Evolutionary conservation across 2,329 filamentous ascomycete species (phyloP).

Genomic region (Celoporthe dispersa): DNA sequence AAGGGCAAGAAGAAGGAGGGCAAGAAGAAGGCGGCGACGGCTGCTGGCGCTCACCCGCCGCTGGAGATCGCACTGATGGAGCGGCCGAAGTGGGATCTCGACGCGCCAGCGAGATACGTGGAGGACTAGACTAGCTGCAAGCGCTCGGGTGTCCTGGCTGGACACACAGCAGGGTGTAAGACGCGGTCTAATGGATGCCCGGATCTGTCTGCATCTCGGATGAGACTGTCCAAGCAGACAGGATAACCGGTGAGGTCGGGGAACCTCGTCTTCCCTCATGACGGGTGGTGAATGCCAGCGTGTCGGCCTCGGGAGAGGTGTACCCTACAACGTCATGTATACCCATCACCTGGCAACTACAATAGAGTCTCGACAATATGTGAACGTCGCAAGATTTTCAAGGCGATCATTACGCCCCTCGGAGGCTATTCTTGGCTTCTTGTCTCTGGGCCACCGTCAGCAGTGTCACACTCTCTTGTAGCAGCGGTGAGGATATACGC

Average conservation of each 20-base stretch:
- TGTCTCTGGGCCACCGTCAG: too few species aligned
- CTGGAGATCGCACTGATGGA: constrained; percentile 89
- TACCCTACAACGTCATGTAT: background rate
- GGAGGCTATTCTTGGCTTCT: background rate
- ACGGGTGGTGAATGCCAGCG: background rate
- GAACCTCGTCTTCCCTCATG: background rate
- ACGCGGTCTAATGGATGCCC: constrained; percentile 12
- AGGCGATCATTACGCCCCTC: background rate
- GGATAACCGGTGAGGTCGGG: background rate
- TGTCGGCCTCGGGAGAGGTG: background rate
- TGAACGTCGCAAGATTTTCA: too few species aligned
- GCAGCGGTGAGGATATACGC: background rate
- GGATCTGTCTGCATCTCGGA: background rate
- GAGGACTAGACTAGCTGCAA: constrained; percentile 37
- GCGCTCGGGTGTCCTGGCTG: background rate
- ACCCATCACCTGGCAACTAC: background rate
- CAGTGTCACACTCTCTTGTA: background rate
- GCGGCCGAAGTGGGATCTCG: constrained; percentile 81
- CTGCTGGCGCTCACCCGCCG: constrained; percentile 34
- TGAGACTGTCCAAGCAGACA: background rate
- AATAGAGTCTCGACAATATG: background rate
- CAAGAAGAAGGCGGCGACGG: constrained; percentile 18
- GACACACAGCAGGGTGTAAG: background rate
- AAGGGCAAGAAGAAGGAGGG: constrained; percentile 17
- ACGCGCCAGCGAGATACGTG: constrained; percentile 73